These are phyloP conservation scores for Plasmodium adleri DNA, from an alignment of 169 alveolate species.

Conservation along the genomic window DNA sequence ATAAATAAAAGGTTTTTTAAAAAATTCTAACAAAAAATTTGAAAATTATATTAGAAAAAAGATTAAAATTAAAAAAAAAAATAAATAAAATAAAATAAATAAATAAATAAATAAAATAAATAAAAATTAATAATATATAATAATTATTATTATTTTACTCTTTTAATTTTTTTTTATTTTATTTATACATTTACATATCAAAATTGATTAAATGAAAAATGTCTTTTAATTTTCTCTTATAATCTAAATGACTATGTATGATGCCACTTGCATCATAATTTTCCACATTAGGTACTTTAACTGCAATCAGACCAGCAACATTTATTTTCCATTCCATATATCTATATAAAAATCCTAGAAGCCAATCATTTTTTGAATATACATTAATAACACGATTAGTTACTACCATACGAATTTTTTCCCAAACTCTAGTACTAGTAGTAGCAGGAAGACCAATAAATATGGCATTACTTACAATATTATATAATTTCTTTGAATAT, in stretches of 20 bases:
- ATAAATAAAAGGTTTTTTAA: too few relatives aligned
- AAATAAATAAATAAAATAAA: too few relatives aligned
- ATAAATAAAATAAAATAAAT: too few relatives aligned
- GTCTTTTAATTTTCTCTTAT: slow-evolving; percentile 80
- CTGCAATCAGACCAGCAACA: slow-evolving; percentile 89
- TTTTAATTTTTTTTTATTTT: too few relatives aligned
- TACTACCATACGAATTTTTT: slow-evolving; percentile 90
- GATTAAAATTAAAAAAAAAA: too few relatives aligned
- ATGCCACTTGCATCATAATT: slow-evolving; percentile 89
- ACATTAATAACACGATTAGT: slow-evolving; percentile 92
- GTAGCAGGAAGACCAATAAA: slow-evolving; percentile 93
- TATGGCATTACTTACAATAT: slow-evolving; percentile 89
- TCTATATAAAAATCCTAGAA: slow-evolving; percentile 92
- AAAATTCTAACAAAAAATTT: too few relatives aligned
- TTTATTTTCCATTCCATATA: slow-evolving; percentile 91
- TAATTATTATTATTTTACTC: too few relatives aligned
- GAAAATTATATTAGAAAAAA: too few relatives aligned
- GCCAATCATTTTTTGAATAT: slow-evolving; percentile 91
- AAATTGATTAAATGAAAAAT: slow-evolving; percentile 77
- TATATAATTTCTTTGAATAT: slow-evolving; percentile 82
- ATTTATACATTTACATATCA: slow-evolving; percentile 22
- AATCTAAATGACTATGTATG: slow-evolving; percentile 83
- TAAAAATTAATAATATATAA: too few relatives aligned
- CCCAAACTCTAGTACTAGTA: slow-evolving; percentile 88
- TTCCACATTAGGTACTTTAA: slow-evolving; percentile 83